Evolutionary conservation across 371 early-diverging fungal species (phyloP), one percentile per base, ranked within the genome.

Genomic region (Mucor irregularis): DNA sequence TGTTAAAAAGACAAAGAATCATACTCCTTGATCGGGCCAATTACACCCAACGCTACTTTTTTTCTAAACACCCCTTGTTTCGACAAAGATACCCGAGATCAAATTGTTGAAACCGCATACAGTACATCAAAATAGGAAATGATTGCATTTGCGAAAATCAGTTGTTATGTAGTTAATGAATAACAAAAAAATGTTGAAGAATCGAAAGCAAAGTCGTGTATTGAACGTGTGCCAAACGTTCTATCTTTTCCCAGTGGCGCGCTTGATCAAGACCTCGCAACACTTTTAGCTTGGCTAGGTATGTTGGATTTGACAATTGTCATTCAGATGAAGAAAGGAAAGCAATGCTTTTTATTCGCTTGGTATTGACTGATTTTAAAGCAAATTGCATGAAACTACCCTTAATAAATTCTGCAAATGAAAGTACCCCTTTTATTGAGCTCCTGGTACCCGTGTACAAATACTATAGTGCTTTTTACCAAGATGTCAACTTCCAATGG

Each of bases 351-450:
- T 50, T 21, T 50, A 58, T 50, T 49, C 51, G 13, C 51, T 51
- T 24, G 37, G 16, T 49, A 5, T 35, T 24, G 37, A 14, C 58
- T 2, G 52, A 58, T 24, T 58, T 58, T n/a, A 43, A 21, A 16
- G 51, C 58, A 34, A 58, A 50, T 45, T 58, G 52, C 29, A 58
- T 51, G 30, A 46, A 58, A 21, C 21, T 2, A 35, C 28, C 29
- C 10, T 3, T 1, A 4, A 43, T 14, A 2, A 33, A 1, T 16
- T 25, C 14, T 6, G 39, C 28, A 11, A 42, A 56, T 22, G 49
- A 56, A 16, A 10, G 57, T 8, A 49, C 49, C 11, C 43, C 57
- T 14, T 56, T 49, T 24, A 43, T 56, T 6, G 28, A 49, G 22
- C 34, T 43, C 25, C 19, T 43, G 0, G 10, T 53, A 11, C 34